Conservation (phyloP, 495 filamentous ascomycete genomes). For the Trichoderma virens region DNA sequence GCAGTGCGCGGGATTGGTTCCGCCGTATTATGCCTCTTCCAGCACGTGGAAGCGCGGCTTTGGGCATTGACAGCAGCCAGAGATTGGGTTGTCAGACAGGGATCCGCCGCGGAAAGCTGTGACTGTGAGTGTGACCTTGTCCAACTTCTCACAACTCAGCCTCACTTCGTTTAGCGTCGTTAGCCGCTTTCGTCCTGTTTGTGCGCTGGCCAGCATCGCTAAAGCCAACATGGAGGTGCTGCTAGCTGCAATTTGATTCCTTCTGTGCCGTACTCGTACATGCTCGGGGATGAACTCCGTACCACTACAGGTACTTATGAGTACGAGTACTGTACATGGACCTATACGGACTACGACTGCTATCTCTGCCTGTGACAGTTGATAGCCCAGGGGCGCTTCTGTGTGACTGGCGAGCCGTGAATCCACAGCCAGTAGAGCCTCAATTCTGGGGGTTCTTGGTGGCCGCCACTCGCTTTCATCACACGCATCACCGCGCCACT, state of each 20-base stretch:
- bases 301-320: too few species aligned
- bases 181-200: background rate
- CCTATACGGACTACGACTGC: background rate
- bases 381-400: background rate
- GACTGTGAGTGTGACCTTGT: background rate
- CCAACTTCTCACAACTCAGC: background rate
- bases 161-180: background rate
- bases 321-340: too few species aligned
- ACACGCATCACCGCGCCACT: background rate
- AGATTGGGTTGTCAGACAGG: background rate
- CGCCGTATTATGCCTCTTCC: background rate
- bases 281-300: too few species aligned
- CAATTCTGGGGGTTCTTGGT: background rate
- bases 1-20: background rate
- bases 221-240: too few species aligned
- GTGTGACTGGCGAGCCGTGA: background rate
- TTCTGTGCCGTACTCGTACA: background rate
- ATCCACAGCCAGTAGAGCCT: slow-evolving; percentile 3
- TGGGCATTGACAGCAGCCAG: background rate
- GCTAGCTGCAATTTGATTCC: too few species aligned
- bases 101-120: background rate
- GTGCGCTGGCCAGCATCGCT: too few species aligned
- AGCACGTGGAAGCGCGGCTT: background rate
- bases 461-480: background rate
- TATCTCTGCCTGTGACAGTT: background rate